A percentile compares a stretch with the other conserved stretches of the same genome.
Conservation (phyloP, 495 filamentous ascomycete species). For the Cercophora samala region DNA sequence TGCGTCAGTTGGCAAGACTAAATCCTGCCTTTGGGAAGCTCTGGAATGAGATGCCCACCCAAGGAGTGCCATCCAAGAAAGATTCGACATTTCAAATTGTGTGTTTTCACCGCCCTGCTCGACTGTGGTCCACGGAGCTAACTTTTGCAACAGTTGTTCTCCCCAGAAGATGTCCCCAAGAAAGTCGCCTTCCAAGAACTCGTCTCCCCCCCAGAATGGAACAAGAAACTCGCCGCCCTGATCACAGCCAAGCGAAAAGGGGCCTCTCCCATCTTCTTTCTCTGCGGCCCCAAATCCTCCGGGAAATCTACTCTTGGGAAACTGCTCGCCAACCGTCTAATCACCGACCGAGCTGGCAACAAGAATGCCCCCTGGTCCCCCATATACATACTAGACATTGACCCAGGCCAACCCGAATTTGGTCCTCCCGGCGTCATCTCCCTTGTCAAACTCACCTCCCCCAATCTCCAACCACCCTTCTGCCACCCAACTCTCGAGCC, state of each 20-base stretch:
- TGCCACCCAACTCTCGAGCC: constrained; percentile 54
- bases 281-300: constrained; percentile 78
- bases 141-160: constrained; percentile 43
- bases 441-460: constrained; percentile 59
- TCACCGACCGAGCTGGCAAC: constrained; percentile 45
- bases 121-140: constrained; percentile 10
- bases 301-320: constrained; percentile 85
- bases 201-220: constrained; percentile 65
- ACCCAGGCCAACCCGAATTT: constrained; percentile 82
- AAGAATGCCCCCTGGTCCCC: constrained; percentile 27
- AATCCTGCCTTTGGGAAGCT: constrained; percentile 69
- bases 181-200: constrained; percentile 54
- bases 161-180: constrained; percentile 44
- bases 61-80: constrained; percentile 8
- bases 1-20: constrained; percentile 57
- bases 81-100: constrained; percentile 42
- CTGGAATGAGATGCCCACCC: constrained; percentile 57
- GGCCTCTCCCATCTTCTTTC: constrained; percentile 47
- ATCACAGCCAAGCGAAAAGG: constrained; percentile 41
- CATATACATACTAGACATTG: constrained; percentile 72
- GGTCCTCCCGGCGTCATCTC: constrained; percentile 73
- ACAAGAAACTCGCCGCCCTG: constrained; percentile 41
- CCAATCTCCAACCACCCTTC: constrained; percentile 72
- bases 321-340: constrained; percentile 69
- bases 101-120: neutral